Evolutionary conservation across 1,139 yeast species (phyloP), one percentile per base, ranked within the genome.

Genomic region (Pichia terricola): DNA sequence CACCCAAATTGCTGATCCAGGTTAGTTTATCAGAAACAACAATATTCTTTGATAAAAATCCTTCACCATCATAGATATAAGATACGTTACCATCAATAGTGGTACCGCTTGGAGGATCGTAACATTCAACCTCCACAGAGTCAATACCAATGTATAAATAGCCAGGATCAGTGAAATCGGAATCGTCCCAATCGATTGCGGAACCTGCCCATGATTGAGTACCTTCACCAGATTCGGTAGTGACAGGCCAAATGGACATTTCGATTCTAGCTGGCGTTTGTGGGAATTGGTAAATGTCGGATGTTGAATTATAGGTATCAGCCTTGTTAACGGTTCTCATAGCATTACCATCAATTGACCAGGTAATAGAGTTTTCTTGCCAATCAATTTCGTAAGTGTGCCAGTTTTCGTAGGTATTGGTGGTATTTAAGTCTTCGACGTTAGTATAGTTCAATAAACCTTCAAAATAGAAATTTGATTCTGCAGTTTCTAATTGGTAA

Each of bases 171-270:
- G 69, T 56, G 49, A 87, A 77, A 63, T 87, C 96, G 5, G 70
- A 63, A 32, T 91, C 73, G 61, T 81, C 66, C 96, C 96, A 89
- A 67, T 87, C 75, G 47, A 88, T 77, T 5, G 58, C 67, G 59
- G 96, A 97, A 60, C 97, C 96, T 35, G 96, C 95, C 96, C 97
- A 89, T 53, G 75, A 82, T 51, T 81, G 71, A 22, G 96, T 89
- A 61, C 96, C 97, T 39, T 68, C 64, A 34, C 78, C 79, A 59
- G 75, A 77, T 40, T 70, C 55, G 28, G 77, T 65, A 49, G 72
- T 74, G 62, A 85, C 96, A 4, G 97, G 95, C 97, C 97, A 89
- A 50, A 89, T 63, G 5, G 95, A 87, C 45, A 86, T 65, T 66
- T 89, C 95, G 46, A 89, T 65, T 59, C 94, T 76, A 41, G 91